Evolutionary conservation across 306 rosid species (phyloP), one percentile per base, ranked within the genome.

Genomic region (Lathyrus sativus): DNA sequence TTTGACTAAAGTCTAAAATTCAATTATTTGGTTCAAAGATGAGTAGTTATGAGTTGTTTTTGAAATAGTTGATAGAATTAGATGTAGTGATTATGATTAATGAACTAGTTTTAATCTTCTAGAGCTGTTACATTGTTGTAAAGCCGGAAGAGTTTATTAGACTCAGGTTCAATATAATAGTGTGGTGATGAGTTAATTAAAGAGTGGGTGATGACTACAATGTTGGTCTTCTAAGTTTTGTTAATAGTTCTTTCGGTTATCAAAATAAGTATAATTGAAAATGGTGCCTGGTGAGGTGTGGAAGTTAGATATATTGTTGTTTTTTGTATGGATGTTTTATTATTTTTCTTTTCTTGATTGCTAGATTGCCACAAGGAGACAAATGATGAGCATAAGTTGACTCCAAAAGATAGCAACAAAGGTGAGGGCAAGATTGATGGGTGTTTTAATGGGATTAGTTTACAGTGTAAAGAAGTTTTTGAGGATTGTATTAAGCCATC

Each of bases 341-440:
- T 44, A 22, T 48, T 65, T 46, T 68, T 60, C 24, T 35, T 49
- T 74, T 74, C 33, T 54, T 67, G 75, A 74, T 31, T 78, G 72
- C 49, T 70, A 91, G 98, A 49, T 62, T 33, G 26, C 74, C 71
- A 7, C 10, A 72, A 50, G 79, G 73, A 74, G 77, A 18, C 59
- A 43, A 76, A 53, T 65, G 62, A 56, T 62, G 54, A 37, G 62
- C 60, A 68, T 59, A 78, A 31, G 56, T 76, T 51, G 39, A 45
- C 70, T 43, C 31, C 45, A 15, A 77, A 81, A 51, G 81, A 58
- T 75, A 67, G 49, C 56, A 45, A 39, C 9, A 58, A 6, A 65
- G 45, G 50, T 63, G 73, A 64, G 59, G 73, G 19, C 9, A 73
- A 73, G 63, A 18, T 45, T 72, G 80, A 51, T 44, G 76, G 69